Evolutionary conservation across 2,329 filamentous ascomycete species (phyloP).

Genomic region (Epichloe festucae): DNA sequence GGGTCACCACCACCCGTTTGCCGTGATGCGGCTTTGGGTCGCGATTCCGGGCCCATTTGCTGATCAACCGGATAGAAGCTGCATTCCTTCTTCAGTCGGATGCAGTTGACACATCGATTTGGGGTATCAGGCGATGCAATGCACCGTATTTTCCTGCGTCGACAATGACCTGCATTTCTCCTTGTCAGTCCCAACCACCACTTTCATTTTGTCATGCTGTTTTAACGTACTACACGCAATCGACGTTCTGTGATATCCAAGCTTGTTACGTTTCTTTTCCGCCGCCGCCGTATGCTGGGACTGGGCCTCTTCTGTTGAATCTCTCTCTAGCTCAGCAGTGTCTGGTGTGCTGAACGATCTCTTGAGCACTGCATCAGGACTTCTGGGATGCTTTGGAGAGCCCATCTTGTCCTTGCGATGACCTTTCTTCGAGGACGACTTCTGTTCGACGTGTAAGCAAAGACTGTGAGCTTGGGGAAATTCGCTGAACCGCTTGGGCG

Average conservation of each 20-base stretch:
- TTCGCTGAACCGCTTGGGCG: not conserved
- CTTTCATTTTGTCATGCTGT: not conserved
- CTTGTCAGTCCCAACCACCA: not conserved
- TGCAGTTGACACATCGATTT: constrained; percentile 81
- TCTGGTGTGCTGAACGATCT: constrained; percentile 38
- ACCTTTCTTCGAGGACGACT: not conserved
- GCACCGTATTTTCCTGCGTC: constrained; percentile 86
- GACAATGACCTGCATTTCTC: constrained; percentile 61
- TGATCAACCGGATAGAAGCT: constrained; percentile 85
- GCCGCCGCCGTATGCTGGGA: constrained; percentile 20
- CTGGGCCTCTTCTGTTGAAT: constrained; percentile 15
- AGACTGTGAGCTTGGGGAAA: not conserved
- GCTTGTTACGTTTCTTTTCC: constrained; percentile 65
- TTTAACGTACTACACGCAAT: constrained; percentile 79
- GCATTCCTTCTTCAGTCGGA: constrained; percentile 87
- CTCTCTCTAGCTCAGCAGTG: constrained; percentile 28
- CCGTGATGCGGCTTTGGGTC: constrained; percentile 28
- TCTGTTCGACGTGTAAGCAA: not conserved
- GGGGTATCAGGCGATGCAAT: constrained; percentile 64
- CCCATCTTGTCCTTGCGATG: constrained; percentile 1
- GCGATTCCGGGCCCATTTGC: constrained; percentile 37
- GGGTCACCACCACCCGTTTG: constrained; percentile 21
- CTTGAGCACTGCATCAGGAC: constrained; percentile 26
- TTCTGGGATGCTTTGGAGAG: constrained; percentile 16
- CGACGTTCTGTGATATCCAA: constrained; percentile 89